Percentiles rank a stretch among this genome's conserved stretches.
Conservation (phyloP, 768 basidiomycete species). For the Suillus paluster region DNA sequence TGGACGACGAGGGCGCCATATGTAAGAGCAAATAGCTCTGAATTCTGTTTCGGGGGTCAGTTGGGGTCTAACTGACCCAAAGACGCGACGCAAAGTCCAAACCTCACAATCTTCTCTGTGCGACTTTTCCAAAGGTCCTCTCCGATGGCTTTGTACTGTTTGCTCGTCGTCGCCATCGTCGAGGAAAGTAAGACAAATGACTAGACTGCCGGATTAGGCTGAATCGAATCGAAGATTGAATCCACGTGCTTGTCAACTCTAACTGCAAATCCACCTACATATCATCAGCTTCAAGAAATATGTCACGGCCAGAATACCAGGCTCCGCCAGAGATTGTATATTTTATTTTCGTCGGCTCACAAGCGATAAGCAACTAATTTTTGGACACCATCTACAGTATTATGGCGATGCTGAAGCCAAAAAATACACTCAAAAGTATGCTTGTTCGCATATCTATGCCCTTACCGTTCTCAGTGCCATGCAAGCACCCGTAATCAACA, state of each 20-base stretch:
- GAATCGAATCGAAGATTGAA: background rate
- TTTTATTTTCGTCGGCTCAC: slow-evolving; percentile 10
- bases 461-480: slow-evolving; percentile 19
- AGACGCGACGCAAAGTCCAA: slow-evolving; percentile 10
- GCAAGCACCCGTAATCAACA: slow-evolving; percentile 90
- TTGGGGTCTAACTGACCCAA: slow-evolving; percentile 26
- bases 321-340: slow-evolving; percentile 92
- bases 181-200: slow-evolving; percentile 7
- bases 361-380: background rate
- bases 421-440: slow-evolving; percentile 96
- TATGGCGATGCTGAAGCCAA: slow-evolving; percentile 95
- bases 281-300: slow-evolving; percentile 31
- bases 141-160: slow-evolving; percentile 86
- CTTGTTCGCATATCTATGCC: slow-evolving; percentile 12
- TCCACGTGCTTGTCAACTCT: background rate
- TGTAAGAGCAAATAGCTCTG: slow-evolving; percentile 95
- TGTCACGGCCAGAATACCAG: slow-evolving; percentile 89
- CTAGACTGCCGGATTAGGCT: slow-evolving; percentile 7
- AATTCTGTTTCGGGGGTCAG: slow-evolving; percentile 65
- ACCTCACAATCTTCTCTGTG: slow-evolving; percentile 90
- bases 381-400: slow-evolving; percentile 58
- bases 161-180: slow-evolving; percentile 72
- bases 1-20: slow-evolving; percentile 98
- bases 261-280: background rate
- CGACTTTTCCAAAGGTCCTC: slow-evolving; percentile 97